Percentiles rank a stretch among this genome's conserved stretches.
These are phyloP conservation scores for Corynespora cassiicola DNA, from an alignment of 2,329 filamentous ascomycete species.

Conservation along the genomic window DNA sequence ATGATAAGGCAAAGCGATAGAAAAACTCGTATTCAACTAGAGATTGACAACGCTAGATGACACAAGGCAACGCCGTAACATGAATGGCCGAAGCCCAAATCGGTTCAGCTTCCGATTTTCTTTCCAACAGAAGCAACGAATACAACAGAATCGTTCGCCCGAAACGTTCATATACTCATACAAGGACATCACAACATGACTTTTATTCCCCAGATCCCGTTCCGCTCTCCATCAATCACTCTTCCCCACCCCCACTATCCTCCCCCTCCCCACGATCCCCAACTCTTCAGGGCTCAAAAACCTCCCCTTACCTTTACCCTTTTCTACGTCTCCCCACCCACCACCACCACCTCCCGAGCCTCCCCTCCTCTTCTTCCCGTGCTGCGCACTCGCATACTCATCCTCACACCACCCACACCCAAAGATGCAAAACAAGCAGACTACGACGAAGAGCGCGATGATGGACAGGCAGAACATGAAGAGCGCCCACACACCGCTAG, in stretches of 20 bases:
- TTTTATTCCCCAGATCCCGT: too few species aligned
- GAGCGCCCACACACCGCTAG: slow-evolving; percentile 30
- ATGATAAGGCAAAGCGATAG: too few species aligned
- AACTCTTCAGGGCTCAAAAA: slow-evolving; percentile 37
- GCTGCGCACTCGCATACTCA: slow-evolving; percentile 36
- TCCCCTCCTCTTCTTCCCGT: slow-evolving; percentile 26
- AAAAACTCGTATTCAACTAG: too few species aligned
- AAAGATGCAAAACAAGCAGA: slow-evolving; percentile 34
- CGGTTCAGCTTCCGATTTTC: too few species aligned
- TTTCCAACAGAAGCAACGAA: too few species aligned
- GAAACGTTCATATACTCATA: too few species aligned
- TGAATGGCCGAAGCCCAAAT: too few species aligned
- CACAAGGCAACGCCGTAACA: too few species aligned
- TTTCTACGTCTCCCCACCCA: slow-evolving; percentile 28
- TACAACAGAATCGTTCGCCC: too few species aligned
- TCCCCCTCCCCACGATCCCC: slow-evolving; percentile 29
- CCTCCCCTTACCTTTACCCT: slow-evolving; percentile 19
- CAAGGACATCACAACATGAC: too few species aligned
- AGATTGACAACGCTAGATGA: too few species aligned
- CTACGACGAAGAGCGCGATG: slow-evolving; percentile 29
- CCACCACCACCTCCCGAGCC: slow-evolving; percentile 11
- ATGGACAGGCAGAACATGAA: slow-evolving; percentile 28
- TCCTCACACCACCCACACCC: slow-evolving; percentile 29
- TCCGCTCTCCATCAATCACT: slow-evolving; percentile 33
- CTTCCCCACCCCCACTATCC: slow-evolving; percentile 39